Conservation (phyloP, 2,329 filamentous ascomycete species). For the Hyphodiscus sp. region DNA sequence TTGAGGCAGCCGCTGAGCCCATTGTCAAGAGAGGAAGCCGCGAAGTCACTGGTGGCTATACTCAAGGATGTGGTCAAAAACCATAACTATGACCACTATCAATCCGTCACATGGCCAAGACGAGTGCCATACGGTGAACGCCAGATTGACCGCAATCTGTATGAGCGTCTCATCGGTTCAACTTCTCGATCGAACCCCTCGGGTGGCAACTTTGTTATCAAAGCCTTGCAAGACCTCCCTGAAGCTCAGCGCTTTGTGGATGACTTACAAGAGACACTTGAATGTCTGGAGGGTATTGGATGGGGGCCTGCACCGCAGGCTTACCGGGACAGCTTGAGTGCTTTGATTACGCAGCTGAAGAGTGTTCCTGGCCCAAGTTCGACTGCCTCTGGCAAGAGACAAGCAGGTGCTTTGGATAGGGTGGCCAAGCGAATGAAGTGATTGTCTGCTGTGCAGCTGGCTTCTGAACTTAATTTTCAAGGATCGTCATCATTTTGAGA, state of each 20-base stretch:
- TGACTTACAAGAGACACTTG: constrained; percentile 17
- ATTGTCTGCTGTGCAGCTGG: not conserved
- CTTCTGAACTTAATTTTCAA: not conserved
- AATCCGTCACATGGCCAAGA: constrained; percentile 15
- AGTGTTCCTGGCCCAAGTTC: constrained; percentile 4
- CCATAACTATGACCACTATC: constrained; percentile 22
- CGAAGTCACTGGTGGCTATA: constrained; percentile 19
- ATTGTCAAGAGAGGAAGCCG: constrained; percentile 17
- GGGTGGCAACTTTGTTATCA: constrained; percentile 21
- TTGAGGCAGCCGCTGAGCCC: constrained; percentile 16
- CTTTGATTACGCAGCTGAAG: constrained; percentile 19
- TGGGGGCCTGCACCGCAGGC: constrained; percentile 18
- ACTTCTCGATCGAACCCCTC: constrained; percentile 11
- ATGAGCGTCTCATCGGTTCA: constrained; percentile 23
- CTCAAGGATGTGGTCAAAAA: constrained; percentile 20
- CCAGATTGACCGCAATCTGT: constrained; percentile 24
- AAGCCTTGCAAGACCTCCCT: constrained; percentile 22
- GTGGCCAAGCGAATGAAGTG: constrained; percentile 27
- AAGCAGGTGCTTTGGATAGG: constrained; percentile 19
- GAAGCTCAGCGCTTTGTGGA: constrained; percentile 19
- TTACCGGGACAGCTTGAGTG: constrained; percentile 17
- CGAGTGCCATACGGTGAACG: constrained; percentile 19
- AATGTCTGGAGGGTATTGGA: constrained; percentile 8
- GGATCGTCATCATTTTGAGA: not conserved
- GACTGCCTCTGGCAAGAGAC: constrained; percentile 17